Conservation (phyloP, 257 asterid species). For the Capsicum chinense region DNA sequence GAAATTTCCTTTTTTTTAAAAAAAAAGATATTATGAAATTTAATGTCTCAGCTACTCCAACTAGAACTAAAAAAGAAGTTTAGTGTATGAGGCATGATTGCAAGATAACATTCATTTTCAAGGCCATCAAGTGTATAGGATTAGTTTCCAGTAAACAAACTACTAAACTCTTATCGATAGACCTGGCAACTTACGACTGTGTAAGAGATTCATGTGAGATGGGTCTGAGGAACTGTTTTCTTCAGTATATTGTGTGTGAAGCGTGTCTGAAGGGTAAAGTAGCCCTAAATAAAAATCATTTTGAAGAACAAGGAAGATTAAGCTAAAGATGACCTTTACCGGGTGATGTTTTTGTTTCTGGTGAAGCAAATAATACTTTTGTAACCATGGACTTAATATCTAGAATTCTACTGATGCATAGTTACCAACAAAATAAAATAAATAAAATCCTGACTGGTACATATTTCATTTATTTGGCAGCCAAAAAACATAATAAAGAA, state of each 20-base stretch:
- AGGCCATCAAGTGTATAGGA: background rate
- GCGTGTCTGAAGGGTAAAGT: background rate
- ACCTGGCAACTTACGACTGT: background rate
- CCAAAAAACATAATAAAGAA: background rate
- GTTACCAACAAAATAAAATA: background rate
- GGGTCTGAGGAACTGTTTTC: background rate
- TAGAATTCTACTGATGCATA: background rate
- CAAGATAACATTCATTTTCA: background rate
- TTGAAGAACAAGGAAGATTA: constrained; percentile 16
- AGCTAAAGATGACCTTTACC: constrained; percentile 8
- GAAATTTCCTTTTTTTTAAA: background rate
- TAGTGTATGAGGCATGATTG: background rate
- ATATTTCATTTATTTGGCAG: background rate
- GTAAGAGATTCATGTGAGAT: background rate
- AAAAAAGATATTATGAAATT: background rate
- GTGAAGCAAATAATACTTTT: constrained; percentile 1
- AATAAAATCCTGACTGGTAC: background rate
- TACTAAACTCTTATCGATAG: background rate
- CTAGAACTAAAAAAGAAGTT: background rate
- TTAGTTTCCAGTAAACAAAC: background rate
- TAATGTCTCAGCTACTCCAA: constrained; percentile 6
- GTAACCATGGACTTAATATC: background rate
- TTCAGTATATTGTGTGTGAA: background rate
- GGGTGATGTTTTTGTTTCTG: background rate
- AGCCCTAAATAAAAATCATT: background rate